Evolutionary conservation across 257 asterid species (phyloP).

Genomic region (Forsythia viridissima): DNA sequence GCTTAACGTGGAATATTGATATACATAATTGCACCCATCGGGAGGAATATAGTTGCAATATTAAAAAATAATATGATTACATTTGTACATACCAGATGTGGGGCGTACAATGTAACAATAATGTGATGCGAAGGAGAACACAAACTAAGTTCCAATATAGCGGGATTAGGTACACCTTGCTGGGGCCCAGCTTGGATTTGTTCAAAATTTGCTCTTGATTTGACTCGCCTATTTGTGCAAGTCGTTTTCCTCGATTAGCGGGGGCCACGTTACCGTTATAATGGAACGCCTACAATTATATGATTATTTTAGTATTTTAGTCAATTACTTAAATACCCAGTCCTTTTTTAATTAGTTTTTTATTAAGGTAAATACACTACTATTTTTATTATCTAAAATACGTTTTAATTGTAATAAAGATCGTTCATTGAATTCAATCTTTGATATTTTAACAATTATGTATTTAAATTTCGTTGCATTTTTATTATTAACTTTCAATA

Average conservation of each 20-base stretch:
- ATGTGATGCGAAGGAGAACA: background rate
- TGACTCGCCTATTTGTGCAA: background rate
- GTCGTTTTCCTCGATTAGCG: conserved; percentile 26
- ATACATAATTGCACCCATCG: background rate
- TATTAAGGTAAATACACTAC: no score
- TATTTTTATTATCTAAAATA: no score
- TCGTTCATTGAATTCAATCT: no score
- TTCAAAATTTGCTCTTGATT: background rate
- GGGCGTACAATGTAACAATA: background rate
- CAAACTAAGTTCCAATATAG: conserved; percentile 24
- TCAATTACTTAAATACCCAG: background rate
- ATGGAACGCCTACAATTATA: background rate
- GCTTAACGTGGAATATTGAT: no score
- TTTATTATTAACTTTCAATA: no score
- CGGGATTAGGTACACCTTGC: conserved; percentile 20
- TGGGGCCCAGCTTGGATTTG: conserved; percentile 10
- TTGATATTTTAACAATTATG: no score
- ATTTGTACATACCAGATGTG: background rate
- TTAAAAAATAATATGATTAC: background rate
- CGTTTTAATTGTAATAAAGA: no score
- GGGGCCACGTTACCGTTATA: conserved; percentile 18
- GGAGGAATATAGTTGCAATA: background rate
- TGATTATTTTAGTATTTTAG: background rate
- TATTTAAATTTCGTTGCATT: no score
- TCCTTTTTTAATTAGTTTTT: no score